A percentile compares a stretch with the other conserved stretches of the same genome.
These are phyloP conservation scores for Boletus smithii DNA, from an alignment of 1,284 basidiomycete genomes.

Conservation along the genomic window DNA sequence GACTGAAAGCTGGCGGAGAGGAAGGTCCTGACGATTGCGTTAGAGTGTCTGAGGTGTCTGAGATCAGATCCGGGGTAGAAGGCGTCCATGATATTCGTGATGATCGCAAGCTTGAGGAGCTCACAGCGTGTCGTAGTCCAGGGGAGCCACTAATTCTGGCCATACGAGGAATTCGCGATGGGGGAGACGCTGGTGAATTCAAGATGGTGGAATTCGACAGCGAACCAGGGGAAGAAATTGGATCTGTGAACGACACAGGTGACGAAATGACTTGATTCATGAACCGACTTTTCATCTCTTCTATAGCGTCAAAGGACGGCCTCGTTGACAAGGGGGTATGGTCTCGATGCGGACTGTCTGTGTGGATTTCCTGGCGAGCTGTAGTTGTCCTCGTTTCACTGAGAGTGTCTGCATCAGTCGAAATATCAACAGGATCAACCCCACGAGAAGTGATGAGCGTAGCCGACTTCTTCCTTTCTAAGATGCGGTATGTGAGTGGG, in stretches of 20 bases:
- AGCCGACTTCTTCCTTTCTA: conserved; percentile 23
- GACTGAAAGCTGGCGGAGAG: conserved; percentile 48
- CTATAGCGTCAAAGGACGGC: conserved; percentile 51
- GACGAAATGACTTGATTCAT: conserved; percentile 37
- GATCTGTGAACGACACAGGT: conserved; percentile 24
- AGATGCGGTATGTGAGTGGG: conserved; percentile 31
- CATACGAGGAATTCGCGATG: conserved; percentile 35
- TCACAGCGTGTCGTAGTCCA: conserved; percentile 26
- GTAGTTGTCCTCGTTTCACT: conserved; percentile 4
- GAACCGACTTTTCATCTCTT: conserved; percentile 64
- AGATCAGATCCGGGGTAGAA: conserved; percentile 58
- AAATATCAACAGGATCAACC: conserved; percentile 4
- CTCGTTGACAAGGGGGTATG: conserved; percentile 26
- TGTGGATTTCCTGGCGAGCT: conserved; percentile 2
- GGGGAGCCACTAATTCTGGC: conserved; percentile 27
- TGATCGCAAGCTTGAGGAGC: conserved; percentile 32
- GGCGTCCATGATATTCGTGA: conserved; percentile 36
- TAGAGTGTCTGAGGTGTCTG: conserved; percentile 57
- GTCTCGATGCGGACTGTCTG: conserved; percentile 14
- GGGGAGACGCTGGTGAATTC: conserved; percentile 14
- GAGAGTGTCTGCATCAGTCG: conserved; percentile 4
- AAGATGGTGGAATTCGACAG: conserved; percentile 7
- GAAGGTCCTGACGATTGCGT: conserved; percentile 55
- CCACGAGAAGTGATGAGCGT: conserved; percentile 6
- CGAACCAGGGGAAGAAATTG: conserved; percentile 16